Conservation (phyloP, 129 eudicot species). For the Gnaphalium uliginosum region DNA sequence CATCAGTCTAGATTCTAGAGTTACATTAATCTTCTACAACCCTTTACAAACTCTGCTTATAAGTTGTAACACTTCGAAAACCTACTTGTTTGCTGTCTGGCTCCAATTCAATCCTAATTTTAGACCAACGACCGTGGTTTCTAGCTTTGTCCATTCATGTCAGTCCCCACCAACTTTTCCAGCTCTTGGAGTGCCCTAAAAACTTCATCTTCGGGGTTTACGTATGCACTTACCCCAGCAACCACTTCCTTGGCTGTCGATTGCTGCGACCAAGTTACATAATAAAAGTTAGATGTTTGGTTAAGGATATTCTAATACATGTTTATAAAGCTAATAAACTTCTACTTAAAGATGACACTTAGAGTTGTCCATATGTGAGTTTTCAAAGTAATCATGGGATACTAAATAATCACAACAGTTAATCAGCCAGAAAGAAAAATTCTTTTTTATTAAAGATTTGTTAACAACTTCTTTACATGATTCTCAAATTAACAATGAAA, state of each 20-base stretch:
- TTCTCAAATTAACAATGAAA: background rate
- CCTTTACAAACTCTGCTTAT: background rate
- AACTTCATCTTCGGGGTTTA: conserved; percentile 42
- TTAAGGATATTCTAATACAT: background rate
- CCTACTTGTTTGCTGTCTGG: background rate
- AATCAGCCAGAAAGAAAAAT: background rate
- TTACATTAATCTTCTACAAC: conserved; percentile 5
- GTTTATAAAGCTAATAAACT: background rate
- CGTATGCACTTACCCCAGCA: conserved; percentile 41
- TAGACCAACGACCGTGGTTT: conserved; percentile 13
- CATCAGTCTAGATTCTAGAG: conserved; percentile 16
- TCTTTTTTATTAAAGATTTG: too few species aligned
- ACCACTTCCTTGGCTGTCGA: conserved; percentile 45
- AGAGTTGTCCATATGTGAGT: background rate
- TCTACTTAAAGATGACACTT: background rate
- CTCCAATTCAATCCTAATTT: conserved; percentile 9
- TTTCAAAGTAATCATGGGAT: background rate
- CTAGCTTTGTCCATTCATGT: conserved; percentile 22
- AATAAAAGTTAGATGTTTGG: background rate
- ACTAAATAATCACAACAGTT: background rate
- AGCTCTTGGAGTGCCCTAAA: conserved; percentile 53
- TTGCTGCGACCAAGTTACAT: conserved; percentile 42
- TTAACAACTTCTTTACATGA: background rate
- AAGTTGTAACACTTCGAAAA: conserved; percentile 6
- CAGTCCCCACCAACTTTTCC: conserved; percentile 39